phyloP scores from a whole-genome alignment of 768 basidiomycete genomes.

The Filobasidium floriforme region DNA sequence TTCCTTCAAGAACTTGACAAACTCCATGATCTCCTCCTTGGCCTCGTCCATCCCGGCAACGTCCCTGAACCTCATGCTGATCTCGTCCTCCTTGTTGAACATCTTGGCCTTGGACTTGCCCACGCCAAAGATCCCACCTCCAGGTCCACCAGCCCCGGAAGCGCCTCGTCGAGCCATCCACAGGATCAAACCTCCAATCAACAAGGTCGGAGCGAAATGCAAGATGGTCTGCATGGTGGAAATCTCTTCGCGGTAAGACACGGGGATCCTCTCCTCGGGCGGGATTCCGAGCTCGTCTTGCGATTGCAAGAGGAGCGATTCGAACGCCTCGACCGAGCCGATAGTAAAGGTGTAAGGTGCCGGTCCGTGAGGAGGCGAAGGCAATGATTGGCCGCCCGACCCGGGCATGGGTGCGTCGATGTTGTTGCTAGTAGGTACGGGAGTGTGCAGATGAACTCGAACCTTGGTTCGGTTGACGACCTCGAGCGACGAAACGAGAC shows the following conservation, averaged over 20 bases:
- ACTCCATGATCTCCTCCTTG: constrained; percentile 99
- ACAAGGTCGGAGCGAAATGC: constrained; percentile 88
- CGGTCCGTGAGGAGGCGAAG: constrained; percentile 39
- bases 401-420: constrained; percentile 23
- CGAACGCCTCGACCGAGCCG: constrained; percentile 93
- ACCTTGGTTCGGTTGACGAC: constrained; percentile 87
- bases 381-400: constrained; percentile 24
- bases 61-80: constrained; percentile 87
- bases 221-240: constrained; percentile 71
- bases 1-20: constrained; percentile 97
- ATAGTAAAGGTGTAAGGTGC: constrained; percentile 80
- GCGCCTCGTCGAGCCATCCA: constrained; percentile 71
- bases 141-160: constrained; percentile 51
- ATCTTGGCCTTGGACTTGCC: constrained; percentile 90
- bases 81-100: constrained; percentile 94
- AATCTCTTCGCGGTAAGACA: constrained; percentile 92
- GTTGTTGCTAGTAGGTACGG: constrained; percentile 38
- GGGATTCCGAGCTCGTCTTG: constrained; percentile 89
- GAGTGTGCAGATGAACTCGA: constrained; percentile 83
- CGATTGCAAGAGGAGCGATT: constrained; percentile 86
- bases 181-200: constrained; percentile 80
- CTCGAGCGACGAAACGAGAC: constrained; percentile 83
- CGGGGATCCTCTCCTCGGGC: constrained; percentile 84
- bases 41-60: constrained; percentile 99
- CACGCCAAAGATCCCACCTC: constrained; percentile 91